Evolutionary conservation across 2,329 filamentous ascomycete species (phyloP), one percentile per base, ranked within the genome.

Genomic region (Aureobasidium lini): DNA sequence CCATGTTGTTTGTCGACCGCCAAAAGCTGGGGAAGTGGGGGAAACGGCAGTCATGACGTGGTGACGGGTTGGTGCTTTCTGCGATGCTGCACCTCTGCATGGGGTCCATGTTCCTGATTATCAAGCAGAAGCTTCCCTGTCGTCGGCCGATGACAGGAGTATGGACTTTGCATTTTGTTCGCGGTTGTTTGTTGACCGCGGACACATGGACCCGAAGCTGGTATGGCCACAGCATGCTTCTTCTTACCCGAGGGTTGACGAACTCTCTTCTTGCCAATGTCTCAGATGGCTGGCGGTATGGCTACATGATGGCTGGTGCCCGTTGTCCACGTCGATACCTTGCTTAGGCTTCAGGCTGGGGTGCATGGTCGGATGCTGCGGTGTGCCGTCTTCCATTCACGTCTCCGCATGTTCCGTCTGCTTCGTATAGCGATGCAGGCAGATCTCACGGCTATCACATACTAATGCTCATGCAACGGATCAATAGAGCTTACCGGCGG

Each of bases 11-110:
- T 39, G 29, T 40, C 34, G 13, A 36, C 13, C 8, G 48, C 48
- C 36, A 52, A 31, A 52, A 52, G 36, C 48, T 52, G 48, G 48
- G 48, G 48, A 52, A 52, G 48, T 40, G 48, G 48, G 48, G 48
- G 10, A 1, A 13, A 4, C 8, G 6, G 47, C 47, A 29, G 36
- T 52, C 48, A 40, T 52, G 48, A 52, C 34, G 48, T 40, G 34
- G 46, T 37, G 47, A 50, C 29, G 11, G 15, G 16, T 28, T 49
- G 47, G 10, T 15, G 4, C 6, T 15, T 15, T n/a, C 29, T 18
- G 42, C 29, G 28, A 23, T 28, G 36, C 31, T 49, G 47, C 18
- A 36, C 36, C 23, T 6, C 29, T 23, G 3, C 18, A 13, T 31
- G 34, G 34, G 23, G 23, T 23, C 4, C 36, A 31, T 40, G 18